Evolutionary conservation across 2,329 filamentous ascomycete genomes (phyloP).

Genomic region (Zymoseptoria brevis): DNA sequence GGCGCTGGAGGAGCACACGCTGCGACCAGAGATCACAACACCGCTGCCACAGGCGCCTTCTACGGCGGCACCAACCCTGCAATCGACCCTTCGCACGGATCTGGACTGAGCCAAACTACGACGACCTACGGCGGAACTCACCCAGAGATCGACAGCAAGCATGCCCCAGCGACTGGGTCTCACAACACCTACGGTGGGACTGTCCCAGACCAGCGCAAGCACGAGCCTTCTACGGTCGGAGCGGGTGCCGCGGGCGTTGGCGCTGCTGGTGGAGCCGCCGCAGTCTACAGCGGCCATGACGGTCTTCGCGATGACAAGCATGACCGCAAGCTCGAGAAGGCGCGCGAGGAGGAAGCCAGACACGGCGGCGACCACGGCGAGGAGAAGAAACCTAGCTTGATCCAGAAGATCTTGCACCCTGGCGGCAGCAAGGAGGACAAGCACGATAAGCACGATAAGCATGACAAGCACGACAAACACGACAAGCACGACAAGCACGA

Average conservation of each 20-base stretch:
- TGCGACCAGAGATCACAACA: slow-evolving; percentile 14
- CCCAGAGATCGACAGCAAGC: slow-evolving; percentile 15
- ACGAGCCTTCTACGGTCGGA: slow-evolving; percentile 14
- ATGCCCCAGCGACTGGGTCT: slow-evolving; percentile 13
- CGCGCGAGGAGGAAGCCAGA: slow-evolving; percentile 19
- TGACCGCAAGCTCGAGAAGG: slow-evolving; percentile 23
- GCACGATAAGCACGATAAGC: neutral
- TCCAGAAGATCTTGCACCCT: slow-evolving; percentile 24
- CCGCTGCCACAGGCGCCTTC: slow-evolving; percentile 8
- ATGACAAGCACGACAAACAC: neutral
- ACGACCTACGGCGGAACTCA: neutral
- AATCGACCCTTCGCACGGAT: neutral
- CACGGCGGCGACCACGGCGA: slow-evolving; percentile 27
- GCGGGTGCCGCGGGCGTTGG: slow-evolving; percentile 2
- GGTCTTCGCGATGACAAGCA: slow-evolving; percentile 9
- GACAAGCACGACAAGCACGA: neutral
- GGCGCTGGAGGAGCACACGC: slow-evolving; percentile 19
- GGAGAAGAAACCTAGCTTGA: slow-evolving; percentile 27
- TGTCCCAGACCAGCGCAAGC: slow-evolving; percentile 27
- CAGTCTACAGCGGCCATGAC: neutral
- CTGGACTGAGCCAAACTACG: neutral
- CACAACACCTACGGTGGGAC: slow-evolving; percentile 13
- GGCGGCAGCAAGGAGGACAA: slow-evolving; percentile 15
- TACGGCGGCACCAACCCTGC: neutral
- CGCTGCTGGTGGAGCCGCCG: slow-evolving; percentile 1